Evolutionary conservation across 129 eudicot genomes (phyloP).

Genomic region (Ambrosia artemisiifolia): DNA sequence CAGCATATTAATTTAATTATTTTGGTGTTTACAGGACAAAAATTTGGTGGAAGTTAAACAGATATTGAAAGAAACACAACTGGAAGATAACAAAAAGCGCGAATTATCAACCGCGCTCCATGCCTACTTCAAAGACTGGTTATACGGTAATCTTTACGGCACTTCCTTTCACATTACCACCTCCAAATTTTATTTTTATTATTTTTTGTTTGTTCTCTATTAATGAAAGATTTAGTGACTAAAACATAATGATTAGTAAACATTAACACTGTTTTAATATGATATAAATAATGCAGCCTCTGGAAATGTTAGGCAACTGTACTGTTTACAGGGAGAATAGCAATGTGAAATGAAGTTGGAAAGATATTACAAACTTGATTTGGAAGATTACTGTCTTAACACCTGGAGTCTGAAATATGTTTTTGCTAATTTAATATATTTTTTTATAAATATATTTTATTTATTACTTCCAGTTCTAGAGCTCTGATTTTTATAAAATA

Average conservation of each 20-base stretch:
- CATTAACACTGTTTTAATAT: conserved; percentile 4
- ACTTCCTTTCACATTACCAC: neutral
- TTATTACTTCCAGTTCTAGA: neutral
- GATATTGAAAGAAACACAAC: conserved; percentile 69
- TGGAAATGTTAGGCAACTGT: conserved; percentile 91
- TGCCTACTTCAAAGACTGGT: conserved; percentile 89
- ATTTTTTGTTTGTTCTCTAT: neutral
- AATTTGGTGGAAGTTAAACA: conserved; percentile 82
- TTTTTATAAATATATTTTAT: conserved; percentile 3
- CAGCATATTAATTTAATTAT: neutral
- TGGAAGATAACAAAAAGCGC: conserved; percentile 79
- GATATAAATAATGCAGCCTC: conserved; percentile 57
- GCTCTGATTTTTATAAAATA: neutral
- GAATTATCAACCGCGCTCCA: conserved; percentile 85
- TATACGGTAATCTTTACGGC: conserved; percentile 62
- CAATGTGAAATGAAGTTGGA: neutral
- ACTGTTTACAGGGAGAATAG: conserved; percentile 84
- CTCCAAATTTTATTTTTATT: neutral
- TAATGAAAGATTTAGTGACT: conserved; percentile 10
- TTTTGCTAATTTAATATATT: conserved; percentile 29
- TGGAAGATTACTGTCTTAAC: conserved; percentile 26
- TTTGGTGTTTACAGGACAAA: conserved; percentile 46
- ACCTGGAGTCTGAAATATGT: conserved; percentile 16
- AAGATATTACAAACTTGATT: conserved; percentile 21
- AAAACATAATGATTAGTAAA: neutral